Evolutionary conservation across 176 grass and related monocot species (phyloP).

Genomic region (Rhynchospora tenuis): DNA sequence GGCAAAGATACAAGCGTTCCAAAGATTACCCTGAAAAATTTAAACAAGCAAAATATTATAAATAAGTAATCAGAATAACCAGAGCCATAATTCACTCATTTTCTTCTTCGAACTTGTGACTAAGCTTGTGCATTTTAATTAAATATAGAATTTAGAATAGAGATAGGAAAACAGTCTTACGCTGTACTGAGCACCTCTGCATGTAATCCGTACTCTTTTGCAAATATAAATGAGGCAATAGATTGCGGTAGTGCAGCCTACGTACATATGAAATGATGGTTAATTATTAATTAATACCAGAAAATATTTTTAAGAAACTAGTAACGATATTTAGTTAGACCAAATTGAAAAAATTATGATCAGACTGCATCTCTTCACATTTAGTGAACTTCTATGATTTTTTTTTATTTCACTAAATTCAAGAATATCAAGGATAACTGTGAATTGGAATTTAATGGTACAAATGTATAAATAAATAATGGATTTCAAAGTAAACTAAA

Average conservation of each 20-base stretch:
- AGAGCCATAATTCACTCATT: background rate
- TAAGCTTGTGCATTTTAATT: background rate
- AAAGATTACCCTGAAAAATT: conserved; percentile 58
- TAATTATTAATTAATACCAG: background rate
- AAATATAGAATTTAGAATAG: background rate
- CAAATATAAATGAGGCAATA: conserved; percentile 67
- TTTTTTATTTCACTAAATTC: background rate
- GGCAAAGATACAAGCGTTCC: conserved; percentile 60
- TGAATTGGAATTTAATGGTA: background rate
- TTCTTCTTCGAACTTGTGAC: background rate
- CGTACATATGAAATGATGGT: background rate
- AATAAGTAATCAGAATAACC: background rate
- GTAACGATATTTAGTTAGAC: background rate
- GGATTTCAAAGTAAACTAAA: background rate
- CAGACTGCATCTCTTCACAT: background rate
- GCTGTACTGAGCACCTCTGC: conserved; percentile 61
- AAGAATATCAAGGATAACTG: background rate
- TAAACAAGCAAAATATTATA: background rate
- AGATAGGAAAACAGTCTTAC: conserved; percentile 29
- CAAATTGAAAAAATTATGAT: background rate
- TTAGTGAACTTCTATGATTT: background rate
- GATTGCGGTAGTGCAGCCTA: conserved; percentile 72
- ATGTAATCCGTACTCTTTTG: conserved; percentile 78
- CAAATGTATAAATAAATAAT: background rate
- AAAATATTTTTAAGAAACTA: background rate